Evolutionary conservation across 2,329 filamentous ascomycete genomes (phyloP).

Genomic region (Cucurbitaria berberidis): DNA sequence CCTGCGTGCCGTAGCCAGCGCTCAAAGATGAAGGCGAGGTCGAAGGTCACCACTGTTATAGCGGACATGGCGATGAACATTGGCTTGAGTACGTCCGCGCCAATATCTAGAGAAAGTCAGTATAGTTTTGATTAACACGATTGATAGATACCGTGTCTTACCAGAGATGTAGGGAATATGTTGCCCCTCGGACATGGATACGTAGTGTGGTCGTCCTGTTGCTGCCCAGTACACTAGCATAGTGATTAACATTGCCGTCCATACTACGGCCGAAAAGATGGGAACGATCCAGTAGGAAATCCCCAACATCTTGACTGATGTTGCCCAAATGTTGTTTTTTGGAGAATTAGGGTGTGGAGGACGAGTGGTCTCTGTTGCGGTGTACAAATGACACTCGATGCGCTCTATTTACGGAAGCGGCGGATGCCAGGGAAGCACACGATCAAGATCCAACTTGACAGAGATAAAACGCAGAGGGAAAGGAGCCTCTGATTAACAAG

Average conservation of each 20-base stretch:
- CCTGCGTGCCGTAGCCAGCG: conserved; percentile 84
- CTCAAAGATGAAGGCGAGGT: conserved; percentile 80
- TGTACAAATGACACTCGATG: neutral
- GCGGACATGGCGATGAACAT: conserved; percentile 76
- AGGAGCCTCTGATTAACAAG: conserved; percentile 3
- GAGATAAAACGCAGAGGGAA: conserved; percentile 3
- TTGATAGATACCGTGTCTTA: neutral
- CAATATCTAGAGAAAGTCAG: conserved; percentile 55
- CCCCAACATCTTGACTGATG: conserved; percentile 35
- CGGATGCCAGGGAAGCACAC: conserved; percentile 4
- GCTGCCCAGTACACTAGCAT: conserved; percentile 74
- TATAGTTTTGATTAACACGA: neutral
- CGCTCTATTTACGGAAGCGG: conserved; percentile 5
- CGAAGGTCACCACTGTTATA: conserved; percentile 78
- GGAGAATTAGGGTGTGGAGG: neutral
- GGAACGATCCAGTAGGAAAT: conserved; percentile 68
- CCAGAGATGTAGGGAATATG: neutral
- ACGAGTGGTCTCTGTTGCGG: neutral
- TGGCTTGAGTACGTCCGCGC: conserved; percentile 70
- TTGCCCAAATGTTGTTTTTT: neutral
- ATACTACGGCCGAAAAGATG: conserved; percentile 65
- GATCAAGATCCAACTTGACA: conserved; percentile 2
- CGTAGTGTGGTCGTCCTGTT: conserved; percentile 62
- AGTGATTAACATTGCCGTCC: conserved; percentile 67
- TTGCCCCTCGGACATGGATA: conserved; percentile 65